Conservation (phyloP, 108 stramenopile genomes). For the Cyclotella kingstonii region DNA sequence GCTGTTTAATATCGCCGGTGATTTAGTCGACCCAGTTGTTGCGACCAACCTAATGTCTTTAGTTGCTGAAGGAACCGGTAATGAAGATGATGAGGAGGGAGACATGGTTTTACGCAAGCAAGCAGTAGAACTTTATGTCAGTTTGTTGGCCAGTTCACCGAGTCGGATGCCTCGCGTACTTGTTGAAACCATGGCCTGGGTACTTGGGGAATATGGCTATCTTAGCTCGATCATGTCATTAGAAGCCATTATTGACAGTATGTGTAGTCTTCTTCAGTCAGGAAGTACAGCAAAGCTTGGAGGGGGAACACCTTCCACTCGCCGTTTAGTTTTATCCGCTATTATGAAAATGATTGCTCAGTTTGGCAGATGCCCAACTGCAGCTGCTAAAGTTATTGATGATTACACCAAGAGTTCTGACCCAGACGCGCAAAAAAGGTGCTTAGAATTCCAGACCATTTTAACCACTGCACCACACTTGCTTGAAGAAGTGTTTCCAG, state of each 20-base stretch:
- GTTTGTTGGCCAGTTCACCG: constrained; percentile 67
- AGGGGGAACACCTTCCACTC: constrained; percentile 62
- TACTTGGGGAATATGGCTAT: constrained; percentile 97
- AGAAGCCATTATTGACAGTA: constrained; percentile 65
- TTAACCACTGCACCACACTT: constrained; percentile 72
- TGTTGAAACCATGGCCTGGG: constrained; percentile 95
- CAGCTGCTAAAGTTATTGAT: constrained; percentile 83
- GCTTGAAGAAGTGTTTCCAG: constrained; percentile 89
- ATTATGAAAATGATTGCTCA: constrained; percentile 95
- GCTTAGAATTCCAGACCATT: constrained; percentile 88
- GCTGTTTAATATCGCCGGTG: constrained; percentile 93
- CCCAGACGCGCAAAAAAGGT: constrained; percentile 89
- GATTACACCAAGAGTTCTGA: constrained; percentile 85
- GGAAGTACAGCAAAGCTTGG: constrained; percentile 34
- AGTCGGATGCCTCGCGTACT: constrained; percentile 79
- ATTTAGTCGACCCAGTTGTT: constrained; percentile 87
- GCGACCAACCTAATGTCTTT: constrained; percentile 94
- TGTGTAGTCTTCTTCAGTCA: constrained; percentile 59
- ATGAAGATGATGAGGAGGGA: constrained; percentile 87
- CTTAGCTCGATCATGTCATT: constrained; percentile 64
- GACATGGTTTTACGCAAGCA: constrained; percentile 86
- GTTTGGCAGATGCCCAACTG: constrained; percentile 82
- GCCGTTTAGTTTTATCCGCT: constrained; percentile 83
- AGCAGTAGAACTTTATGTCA: constrained; percentile 90
- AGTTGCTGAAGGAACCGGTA: constrained; percentile 95